Evolutionary conservation across 2,329 filamentous ascomycete genomes (phyloP).

Genomic region (Pseudopyrenochaeta lycopersici): DNA sequence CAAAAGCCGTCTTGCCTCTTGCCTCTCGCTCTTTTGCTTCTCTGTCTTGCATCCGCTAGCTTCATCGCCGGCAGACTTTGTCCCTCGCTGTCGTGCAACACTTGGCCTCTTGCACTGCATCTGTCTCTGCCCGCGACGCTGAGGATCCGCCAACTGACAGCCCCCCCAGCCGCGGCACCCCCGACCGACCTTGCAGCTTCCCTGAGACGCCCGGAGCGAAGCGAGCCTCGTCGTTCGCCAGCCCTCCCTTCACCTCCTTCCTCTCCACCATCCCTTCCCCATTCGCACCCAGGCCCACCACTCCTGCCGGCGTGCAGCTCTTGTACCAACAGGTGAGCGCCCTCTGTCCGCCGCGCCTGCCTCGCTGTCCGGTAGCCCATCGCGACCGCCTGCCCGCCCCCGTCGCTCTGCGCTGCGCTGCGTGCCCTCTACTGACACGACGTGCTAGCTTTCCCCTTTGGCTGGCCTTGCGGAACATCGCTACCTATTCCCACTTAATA

Average conservation of each 20-base stretch:
- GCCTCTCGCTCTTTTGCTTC: too few relatives aligned
- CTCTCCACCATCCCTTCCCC: conserved; percentile 11
- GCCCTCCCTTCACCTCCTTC: conserved; percentile 39
- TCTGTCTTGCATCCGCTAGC: conserved; percentile 10
- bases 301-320: conserved; percentile 7
- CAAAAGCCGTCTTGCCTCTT: conserved; percentile 21
- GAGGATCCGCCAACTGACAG: conserved; percentile 20
- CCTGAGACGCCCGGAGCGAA: conserved; percentile 35
- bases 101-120: conserved; percentile 19
- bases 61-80: conserved; percentile 22
- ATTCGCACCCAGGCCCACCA: conserved; percentile 1
- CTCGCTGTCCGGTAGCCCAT: conserved; percentile 17
- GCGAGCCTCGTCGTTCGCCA: conserved; percentile 40
- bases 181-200: conserved; percentile 39
- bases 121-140: conserved; percentile 37
- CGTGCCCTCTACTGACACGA: conserved; percentile 10
- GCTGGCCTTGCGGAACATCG: conserved; percentile 44
- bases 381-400: not conserved
- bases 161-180: conserved; percentile 32
- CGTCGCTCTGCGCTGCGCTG: conserved; percentile 4
- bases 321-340: conserved; percentile 44
- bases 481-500: conserved; percentile 40
- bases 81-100: conserved; percentile 37
- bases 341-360: conserved; percentile 14
- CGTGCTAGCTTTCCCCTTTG: conserved; percentile 42